phyloP scores from a whole-genome alignment of 768 basidiomycete species.

The Roridomyces roridus region DNA sequence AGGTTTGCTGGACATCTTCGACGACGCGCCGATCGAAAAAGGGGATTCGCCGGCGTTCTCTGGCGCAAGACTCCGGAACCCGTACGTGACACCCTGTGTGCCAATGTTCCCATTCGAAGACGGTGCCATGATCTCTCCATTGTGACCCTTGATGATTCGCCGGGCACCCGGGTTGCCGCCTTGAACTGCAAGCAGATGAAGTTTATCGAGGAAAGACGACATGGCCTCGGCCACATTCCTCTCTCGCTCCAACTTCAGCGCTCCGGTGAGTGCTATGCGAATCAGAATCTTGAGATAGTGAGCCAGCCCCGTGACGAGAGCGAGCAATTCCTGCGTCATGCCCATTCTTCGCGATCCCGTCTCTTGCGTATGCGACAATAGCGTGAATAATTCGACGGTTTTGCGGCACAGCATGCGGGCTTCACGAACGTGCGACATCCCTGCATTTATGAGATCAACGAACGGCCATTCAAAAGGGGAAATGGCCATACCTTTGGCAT shows the following conservation, averaged over 20 bases:
- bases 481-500: slow-evolving; percentile 76
- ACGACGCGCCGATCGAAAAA: slow-evolving; percentile 59
- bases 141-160: slow-evolving; percentile 76
- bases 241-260: slow-evolving; percentile 94
- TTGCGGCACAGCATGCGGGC: slow-evolving; percentile 98
- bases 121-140: slow-evolving; percentile 62
- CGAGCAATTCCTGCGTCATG: slow-evolving; percentile 96
- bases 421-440: slow-evolving; percentile 98
- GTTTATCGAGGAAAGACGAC: slow-evolving; percentile 88
- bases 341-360: slow-evolving; percentile 89
- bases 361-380: slow-evolving; percentile 95
- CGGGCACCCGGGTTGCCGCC: slow-evolving; percentile 81
- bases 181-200: slow-evolving; percentile 89
- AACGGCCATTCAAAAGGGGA: background rate
- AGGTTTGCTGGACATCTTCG: slow-evolving; percentile 67
- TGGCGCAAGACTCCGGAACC: slow-evolving; percentile 90
- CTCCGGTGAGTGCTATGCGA: slow-evolving; percentile 94
- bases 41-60: slow-evolving; percentile 91
- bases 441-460: slow-evolving; percentile 46
- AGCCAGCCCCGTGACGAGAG: slow-evolving; percentile 97
- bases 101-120: slow-evolving; percentile 64
- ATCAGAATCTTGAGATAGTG: slow-evolving; percentile 99
- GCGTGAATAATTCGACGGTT: slow-evolving; percentile 96
- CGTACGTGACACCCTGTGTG: slow-evolving; percentile 89
- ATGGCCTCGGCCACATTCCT: slow-evolving; percentile 83